These are phyloP conservation scores for Lactifluus volemus DNA, from an alignment of 768 basidiomycete genomes.

Conservation along the genomic window DNA sequence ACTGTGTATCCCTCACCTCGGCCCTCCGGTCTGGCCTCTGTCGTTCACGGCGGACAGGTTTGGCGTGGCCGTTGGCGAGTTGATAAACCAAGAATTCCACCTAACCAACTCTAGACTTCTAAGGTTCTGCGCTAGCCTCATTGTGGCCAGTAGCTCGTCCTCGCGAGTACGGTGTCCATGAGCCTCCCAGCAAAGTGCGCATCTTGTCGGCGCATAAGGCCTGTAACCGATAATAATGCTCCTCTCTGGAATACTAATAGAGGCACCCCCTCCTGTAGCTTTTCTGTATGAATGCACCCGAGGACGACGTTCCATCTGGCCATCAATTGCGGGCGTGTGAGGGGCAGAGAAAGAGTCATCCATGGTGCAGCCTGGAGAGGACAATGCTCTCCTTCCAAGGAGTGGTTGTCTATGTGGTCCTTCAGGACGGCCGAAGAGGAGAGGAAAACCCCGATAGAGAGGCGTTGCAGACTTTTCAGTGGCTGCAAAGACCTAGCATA, in stretches of 20 bases:
- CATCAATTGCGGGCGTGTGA: constrained; percentile 8
- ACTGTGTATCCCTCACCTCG: constrained; percentile 11
- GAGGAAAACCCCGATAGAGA: constrained; percentile 57
- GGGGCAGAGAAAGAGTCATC: constrained; percentile 13
- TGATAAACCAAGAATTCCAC: constrained; percentile 20
- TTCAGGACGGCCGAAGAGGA: constrained; percentile 45
- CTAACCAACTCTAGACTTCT: constrained; percentile 13
- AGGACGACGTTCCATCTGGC: not conserved
- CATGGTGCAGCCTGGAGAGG: not conserved
- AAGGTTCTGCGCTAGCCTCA: constrained; percentile 19
- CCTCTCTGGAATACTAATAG: not conserved
- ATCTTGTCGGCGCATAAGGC: constrained; percentile 17
- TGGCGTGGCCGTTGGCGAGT: constrained; percentile 6
- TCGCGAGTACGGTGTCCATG: constrained; percentile 12
- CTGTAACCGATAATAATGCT: not conserved
- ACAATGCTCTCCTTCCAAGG: not conserved
- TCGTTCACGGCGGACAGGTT: not conserved
- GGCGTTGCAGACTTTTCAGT: constrained; percentile 37
- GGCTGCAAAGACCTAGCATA: constrained; percentile 39
- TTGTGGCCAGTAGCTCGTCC: constrained; percentile 16
- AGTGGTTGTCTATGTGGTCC: constrained; percentile 36
- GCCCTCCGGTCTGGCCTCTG: not conserved
- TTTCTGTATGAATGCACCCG: constrained; percentile 10
- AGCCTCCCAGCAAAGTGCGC: constrained; percentile 15
- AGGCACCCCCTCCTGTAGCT: not conserved